Conservation (phyloP, 2,329 filamentous ascomycete species). For the Ascocoryne sarcoides region DNA sequence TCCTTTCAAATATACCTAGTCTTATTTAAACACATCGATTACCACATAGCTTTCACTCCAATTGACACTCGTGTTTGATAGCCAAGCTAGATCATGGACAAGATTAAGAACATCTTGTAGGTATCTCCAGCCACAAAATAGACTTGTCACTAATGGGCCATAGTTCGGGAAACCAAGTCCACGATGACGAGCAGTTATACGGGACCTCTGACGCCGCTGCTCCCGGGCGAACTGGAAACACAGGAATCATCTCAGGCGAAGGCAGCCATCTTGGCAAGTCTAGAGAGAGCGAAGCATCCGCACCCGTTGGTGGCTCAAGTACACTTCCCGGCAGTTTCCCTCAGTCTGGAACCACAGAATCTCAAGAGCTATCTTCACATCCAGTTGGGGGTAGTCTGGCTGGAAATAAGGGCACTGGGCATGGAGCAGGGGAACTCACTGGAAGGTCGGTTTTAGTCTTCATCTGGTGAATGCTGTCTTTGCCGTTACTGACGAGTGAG, state of each 20-base stretch:
- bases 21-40: not conserved
- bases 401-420: conserved; percentile 7
- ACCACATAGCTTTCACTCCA: too few species aligned
- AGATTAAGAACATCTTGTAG: conserved; percentile 27
- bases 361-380: not conserved
- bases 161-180: conserved; percentile 18
- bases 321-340: not conserved
- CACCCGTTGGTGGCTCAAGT: too few species aligned
- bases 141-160: not conserved
- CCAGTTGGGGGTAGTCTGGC: conserved; percentile 2
- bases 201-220: too few species aligned
- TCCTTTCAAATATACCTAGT: not conserved
- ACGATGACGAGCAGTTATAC: conserved; percentile 23
- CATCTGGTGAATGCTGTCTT: too few species aligned
- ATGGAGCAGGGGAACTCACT: conserved; percentile 1
- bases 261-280: not conserved
- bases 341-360: not conserved
- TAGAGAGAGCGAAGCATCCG: not conserved
- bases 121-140: not conserved
- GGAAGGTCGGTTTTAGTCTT: too few species aligned
- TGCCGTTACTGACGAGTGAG: too few species aligned
- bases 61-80: too few species aligned
- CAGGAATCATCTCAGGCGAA: not conserved
- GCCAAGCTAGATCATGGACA: too few species aligned
- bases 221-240: conserved; percentile 4